Base-by-base conservation (phyloP, 164 flowering plant genomes). In the Nelumbo lutea region DNA sequence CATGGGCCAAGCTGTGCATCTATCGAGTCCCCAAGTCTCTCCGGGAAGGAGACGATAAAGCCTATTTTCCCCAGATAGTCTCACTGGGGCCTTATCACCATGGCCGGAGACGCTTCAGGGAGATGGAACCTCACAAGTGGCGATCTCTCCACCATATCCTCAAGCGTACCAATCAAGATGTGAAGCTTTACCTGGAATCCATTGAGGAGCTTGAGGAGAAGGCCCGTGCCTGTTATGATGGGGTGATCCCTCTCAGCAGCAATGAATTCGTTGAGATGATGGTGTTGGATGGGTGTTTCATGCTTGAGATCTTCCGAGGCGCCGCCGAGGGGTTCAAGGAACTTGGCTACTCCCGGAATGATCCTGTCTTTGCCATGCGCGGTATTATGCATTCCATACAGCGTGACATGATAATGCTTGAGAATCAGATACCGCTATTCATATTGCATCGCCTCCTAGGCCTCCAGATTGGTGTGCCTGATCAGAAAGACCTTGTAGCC, bases 351-450 rank as follows among this genome's bases (percentile, higher is more conserved):
- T 72, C 85, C 7, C 76, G 83, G 14, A 81, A 83, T 55, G 96
- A 90, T 57, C 96, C 92, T 0, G 71, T 88, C 38, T 90, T 90
- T 57, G 86, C 89, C 13, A 83, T 86, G 83, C 81, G 89, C 0
- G 90, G 92, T 14, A 73, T 83, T 9, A 85, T 90, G 87, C 89
- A 88, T 61, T 82, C 87, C 1, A 82, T 90, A 46, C 91, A 87
- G 64, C 70, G 90, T 41, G 96, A 90, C 73, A 27, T 27, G 27
- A 27, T 27, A 27, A 27, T 27, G 27, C 27, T 27, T 27, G 27
- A 27, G 27, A 27, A 27, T 27, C 27, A 27, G 27, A 27, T 27
- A 27, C 27, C 27, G 27, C 27, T 27, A 0, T 27, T 27, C 59
- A 70, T 90, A 6, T 77, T 90, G 2, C 84, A 84, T 63, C 71